Conservation (phyloP, 2,329 filamentous ascomycete species). For the Pleochaeta shiraiana region DNA sequence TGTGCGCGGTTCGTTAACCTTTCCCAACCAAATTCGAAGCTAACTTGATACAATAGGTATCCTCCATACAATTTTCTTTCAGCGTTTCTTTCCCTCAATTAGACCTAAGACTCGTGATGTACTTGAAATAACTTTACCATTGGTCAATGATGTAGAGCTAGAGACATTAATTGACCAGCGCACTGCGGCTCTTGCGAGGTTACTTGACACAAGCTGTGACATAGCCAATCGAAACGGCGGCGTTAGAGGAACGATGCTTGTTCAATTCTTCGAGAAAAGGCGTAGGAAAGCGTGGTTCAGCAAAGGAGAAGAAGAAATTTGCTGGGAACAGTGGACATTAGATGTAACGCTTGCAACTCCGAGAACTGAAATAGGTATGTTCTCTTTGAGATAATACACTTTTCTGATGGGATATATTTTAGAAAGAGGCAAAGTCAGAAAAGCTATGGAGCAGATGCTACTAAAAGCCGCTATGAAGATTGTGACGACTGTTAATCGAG, state of each 20-base stretch:
- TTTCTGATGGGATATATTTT: constrained; percentile 5
- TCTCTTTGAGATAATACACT: neutral
- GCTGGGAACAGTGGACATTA: constrained; percentile 92
- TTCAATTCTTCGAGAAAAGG: constrained; percentile 91
- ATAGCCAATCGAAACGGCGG: constrained; percentile 24
- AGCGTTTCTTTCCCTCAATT: constrained; percentile 84
- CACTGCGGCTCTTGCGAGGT: constrained; percentile 55
- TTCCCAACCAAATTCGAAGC: neutral
- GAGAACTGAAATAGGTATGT: constrained; percentile 63
- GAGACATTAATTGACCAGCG: constrained; percentile 87
- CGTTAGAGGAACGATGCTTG: constrained; percentile 55
- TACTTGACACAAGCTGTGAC: constrained; percentile 40
- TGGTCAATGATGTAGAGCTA: constrained; percentile 74
- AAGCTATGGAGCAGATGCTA: constrained; percentile 77
- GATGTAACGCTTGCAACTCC: constrained; percentile 87
- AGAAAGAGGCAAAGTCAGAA: constrained; percentile 77
- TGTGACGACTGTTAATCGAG: constrained; percentile 61
- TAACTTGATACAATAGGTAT: constrained; percentile 35
- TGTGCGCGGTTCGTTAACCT: constrained; percentile 47
- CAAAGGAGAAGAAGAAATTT: constrained; percentile 76
- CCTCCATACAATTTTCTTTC: constrained; percentile 96
- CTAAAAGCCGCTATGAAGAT: constrained; percentile 79
- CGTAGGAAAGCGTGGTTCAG: constrained; percentile 62
- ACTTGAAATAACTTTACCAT: constrained; percentile 73
- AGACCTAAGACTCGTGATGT: constrained; percentile 68